Conservation (phyloP, 2,329 filamentous ascomycete genomes). For the Madurella fahalii region DNA sequence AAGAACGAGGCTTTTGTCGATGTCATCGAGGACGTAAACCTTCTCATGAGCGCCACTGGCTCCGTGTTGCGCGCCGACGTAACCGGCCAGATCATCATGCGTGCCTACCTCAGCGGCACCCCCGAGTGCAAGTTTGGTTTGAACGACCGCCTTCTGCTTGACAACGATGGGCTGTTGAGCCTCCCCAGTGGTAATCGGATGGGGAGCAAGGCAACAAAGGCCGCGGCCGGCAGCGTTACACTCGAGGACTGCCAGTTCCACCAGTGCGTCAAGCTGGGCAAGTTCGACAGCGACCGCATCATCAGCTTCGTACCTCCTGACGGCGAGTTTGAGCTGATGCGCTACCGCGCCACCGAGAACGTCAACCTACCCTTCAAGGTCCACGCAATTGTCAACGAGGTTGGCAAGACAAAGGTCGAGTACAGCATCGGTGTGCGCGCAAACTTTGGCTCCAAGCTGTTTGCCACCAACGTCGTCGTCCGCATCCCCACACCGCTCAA, state of each 20-base stretch:
- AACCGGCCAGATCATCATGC: slow-evolving; percentile 97
- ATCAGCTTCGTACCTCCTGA: slow-evolving; percentile 97
- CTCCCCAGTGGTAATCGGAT: slow-evolving; percentile 71
- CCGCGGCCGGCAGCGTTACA: slow-evolving; percentile 90
- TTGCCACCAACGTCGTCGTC: slow-evolving; percentile 93
- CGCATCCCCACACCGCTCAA: slow-evolving; percentile 95
- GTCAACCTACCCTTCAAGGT: slow-evolving; percentile 99
- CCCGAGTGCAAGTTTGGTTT: slow-evolving; percentile 99
- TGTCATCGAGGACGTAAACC: slow-evolving; percentile 97
- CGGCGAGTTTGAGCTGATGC: slow-evolving; percentile 98
- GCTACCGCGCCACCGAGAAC: slow-evolving; percentile 96
- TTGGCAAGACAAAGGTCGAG: slow-evolving; percentile 95
- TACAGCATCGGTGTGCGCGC: slow-evolving; percentile 97
- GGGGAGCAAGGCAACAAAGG: slow-evolving; percentile 86
- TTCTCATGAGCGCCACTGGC: slow-evolving; percentile 97
- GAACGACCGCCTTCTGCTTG: slow-evolving; percentile 91
- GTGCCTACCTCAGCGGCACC: slow-evolving; percentile 91
- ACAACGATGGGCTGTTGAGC: slow-evolving; percentile 63
- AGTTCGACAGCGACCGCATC: slow-evolving; percentile 93
- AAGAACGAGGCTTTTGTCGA: slow-evolving; percentile 99
- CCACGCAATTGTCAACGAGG: slow-evolving; percentile 95
- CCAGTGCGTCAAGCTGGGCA: slow-evolving; percentile 95
- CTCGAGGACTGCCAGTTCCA: slow-evolving; percentile 98
- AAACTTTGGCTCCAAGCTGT: slow-evolving; percentile 94
- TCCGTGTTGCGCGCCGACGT: slow-evolving; percentile 94